Percentiles rank a stretch among this genome's conserved stretches.
phyloP scores from a whole-genome alignment of 306 rosid genomes.

The Cicer bijugum region DNA sequence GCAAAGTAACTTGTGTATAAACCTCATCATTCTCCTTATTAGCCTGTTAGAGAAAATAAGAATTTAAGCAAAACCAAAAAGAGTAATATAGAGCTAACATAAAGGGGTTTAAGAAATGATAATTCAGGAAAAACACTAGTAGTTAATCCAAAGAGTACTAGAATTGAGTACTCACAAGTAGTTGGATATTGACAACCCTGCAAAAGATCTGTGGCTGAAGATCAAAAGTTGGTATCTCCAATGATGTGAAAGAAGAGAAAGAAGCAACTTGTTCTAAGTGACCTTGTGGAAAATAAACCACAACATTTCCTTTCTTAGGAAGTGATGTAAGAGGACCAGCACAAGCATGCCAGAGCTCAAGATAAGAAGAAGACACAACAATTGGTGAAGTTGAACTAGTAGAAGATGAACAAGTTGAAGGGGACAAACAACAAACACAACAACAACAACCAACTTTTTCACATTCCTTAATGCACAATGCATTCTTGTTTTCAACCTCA shows the following conservation, averaged over 20 bases:
- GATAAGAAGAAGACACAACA: constrained; percentile 74
- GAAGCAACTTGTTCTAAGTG: constrained; percentile 85
- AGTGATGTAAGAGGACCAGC: constrained; percentile 93
- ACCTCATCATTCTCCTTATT: constrained; percentile 98
- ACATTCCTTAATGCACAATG: constrained; percentile 62
- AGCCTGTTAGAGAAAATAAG: constrained; percentile 61
- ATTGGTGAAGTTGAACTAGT: constrained; percentile 59
- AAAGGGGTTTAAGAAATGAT: neutral
- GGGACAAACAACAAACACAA: constrained; percentile 62
- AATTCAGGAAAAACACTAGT: constrained; percentile 26
- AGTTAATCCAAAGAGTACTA: constrained; percentile 19
- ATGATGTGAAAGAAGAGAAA: constrained; percentile 67
- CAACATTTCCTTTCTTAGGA: constrained; percentile 91
- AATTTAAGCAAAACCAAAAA: constrained; percentile 29
- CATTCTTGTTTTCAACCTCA: constrained; percentile 77
- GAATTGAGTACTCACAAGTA: constrained; percentile 73
- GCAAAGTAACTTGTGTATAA: constrained; percentile 85
- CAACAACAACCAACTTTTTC: constrained; percentile 50
- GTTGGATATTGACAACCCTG: constrained; percentile 82
- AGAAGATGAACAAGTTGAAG: constrained; percentile 75
- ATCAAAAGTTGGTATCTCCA: constrained; percentile 74
- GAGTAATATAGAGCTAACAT: neutral
- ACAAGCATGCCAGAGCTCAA: constrained; percentile 99
- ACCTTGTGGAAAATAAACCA: constrained; percentile 94
- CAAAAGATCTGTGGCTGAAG: constrained; percentile 94